Conservation (phyloP, 116 monocot genomes). For the Papilionanthe hybrid region DNA sequence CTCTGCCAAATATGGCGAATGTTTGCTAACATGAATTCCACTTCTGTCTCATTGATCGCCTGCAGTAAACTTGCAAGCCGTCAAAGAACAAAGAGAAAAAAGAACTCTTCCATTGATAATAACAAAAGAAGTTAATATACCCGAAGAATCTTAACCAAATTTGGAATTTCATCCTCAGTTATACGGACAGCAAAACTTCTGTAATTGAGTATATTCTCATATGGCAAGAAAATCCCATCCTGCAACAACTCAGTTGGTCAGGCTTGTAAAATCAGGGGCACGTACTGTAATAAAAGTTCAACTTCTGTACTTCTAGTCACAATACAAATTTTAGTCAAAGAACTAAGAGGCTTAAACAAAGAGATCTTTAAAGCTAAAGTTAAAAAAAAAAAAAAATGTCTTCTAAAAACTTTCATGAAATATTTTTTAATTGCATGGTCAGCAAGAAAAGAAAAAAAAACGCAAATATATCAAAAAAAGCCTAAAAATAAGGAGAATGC, state of each 20-base stretch:
- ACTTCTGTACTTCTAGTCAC: neutral
- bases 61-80: constrained; percentile 16
- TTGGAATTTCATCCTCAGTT: constrained; percentile 73
- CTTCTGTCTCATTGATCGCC: constrained; percentile 63
- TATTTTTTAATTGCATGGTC: too few species aligned
- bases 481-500: neutral
- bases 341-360: neutral
- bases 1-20: constrained; percentile 68
- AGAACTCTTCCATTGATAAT: neutral
- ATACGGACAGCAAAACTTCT: constrained; percentile 75
- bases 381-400: neutral
- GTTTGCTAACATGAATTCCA: constrained; percentile 80
- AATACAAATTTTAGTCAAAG: neutral
- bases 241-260: constrained; percentile 15
- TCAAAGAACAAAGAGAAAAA: neutral
- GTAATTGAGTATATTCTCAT: constrained; percentile 79
- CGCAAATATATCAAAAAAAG: neutral
- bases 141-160: constrained; percentile 62
- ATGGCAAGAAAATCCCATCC: constrained; percentile 89
- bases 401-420: too few species aligned
- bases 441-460: constrained; percentile 3
- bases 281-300: neutral
- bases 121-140: constrained; percentile 22
- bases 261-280: neutral
- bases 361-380: neutral